Percentiles rank a stretch among this genome's conserved stretches.
phyloP scores from a whole-genome alignment of 768 basidiomycete genomes.

The Trametes cinnabarina region DNA sequence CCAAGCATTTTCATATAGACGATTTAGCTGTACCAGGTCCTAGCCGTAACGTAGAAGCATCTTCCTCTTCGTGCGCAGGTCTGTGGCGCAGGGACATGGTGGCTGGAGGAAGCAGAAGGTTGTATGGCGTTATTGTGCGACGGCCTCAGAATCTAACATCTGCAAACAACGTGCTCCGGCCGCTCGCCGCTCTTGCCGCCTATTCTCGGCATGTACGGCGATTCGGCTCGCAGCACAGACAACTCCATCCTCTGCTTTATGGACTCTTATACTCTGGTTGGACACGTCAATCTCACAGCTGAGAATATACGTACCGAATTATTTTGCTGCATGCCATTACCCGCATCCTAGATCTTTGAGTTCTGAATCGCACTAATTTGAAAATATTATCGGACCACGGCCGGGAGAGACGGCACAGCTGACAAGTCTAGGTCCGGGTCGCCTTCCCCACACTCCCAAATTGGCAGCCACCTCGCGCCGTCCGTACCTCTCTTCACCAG shows the following conservation, averaged over 20 bases:
- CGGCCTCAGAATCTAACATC: constrained; percentile 31
- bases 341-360: too few relatives aligned
- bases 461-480: constrained; percentile 1
- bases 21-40: constrained; percentile 54
- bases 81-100: constrained; percentile 58
- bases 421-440: constrained; percentile 18
- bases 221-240: neutral
- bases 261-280: neutral
- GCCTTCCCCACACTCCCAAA: constrained; percentile 2
- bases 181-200: neutral
- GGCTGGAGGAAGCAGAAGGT: constrained; percentile 3
- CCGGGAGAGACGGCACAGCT: constrained; percentile 2
- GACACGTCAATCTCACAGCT: too few relatives aligned
- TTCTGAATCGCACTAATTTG: too few relatives aligned
- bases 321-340: too few relatives aligned
- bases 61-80: constrained; percentile 80
- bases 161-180: constrained; percentile 13
- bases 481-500: neutral
- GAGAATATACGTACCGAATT: too few relatives aligned
- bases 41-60: constrained; percentile 81
- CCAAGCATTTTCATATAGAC: neutral
- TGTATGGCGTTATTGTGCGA: constrained; percentile 34
- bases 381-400: neutral
- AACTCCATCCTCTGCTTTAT: too few relatives aligned
- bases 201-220: neutral